Conservation (phyloP, 75 land plant species). For the Sequoiadendron giganteum region DNA sequence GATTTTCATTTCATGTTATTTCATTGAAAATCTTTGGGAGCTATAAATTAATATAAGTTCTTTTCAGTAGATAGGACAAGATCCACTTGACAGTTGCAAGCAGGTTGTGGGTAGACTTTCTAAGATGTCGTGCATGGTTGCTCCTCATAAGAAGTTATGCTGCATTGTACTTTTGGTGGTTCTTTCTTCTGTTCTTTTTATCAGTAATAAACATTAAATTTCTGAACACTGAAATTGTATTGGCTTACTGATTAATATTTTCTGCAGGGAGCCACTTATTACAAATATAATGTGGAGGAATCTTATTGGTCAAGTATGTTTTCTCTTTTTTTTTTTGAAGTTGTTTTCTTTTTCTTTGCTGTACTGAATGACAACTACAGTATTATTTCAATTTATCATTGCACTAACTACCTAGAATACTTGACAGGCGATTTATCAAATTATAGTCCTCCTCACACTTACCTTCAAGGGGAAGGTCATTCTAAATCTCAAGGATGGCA, state of each 20-base stretch:
- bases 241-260: conserved; percentile 6
- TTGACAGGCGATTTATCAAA: conserved; percentile 79
- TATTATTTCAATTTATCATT: not conserved
- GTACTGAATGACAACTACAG: not conserved
- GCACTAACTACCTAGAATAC: not conserved
- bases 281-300: conserved; percentile 99
- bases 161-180: not conserved
- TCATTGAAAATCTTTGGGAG: no score
- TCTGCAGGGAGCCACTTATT: conserved; percentile 75
- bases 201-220: not conserved
- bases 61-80: not conserved
- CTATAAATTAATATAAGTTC: not conserved
- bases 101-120: not conserved
- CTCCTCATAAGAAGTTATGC: not conserved
- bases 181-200: not conserved
- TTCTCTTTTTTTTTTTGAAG: no score
- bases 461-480: conserved; percentile 65
- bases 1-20: no score
- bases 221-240: not conserved
- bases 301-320: conserved; percentile 69
- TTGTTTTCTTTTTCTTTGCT: not conserved
- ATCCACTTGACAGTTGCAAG: not conserved
- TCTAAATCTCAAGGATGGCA: conserved; percentile 34
- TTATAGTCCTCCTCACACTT: conserved; percentile 64
- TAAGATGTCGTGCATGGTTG: not conserved